Evolutionary conservation across 148 eudicot genomes (phyloP), one percentile per base, ranked within the genome.

Genomic region (Silene conica): DNA sequence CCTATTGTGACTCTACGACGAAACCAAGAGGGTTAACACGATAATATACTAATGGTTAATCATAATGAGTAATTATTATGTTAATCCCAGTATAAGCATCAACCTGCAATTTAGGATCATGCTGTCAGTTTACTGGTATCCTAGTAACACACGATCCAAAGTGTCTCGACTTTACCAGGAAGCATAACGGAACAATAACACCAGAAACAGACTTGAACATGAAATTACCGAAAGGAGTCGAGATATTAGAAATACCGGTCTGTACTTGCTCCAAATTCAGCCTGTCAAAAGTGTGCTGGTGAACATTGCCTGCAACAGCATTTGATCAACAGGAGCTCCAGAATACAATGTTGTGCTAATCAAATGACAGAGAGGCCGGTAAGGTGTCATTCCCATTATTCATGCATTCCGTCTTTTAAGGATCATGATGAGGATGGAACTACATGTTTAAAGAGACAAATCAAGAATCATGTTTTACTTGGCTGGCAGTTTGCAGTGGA

Each of bases 401-500:
- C 65, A 54, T 34, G 65, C 21, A 43, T 15, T 16, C 45, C 34
- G 57, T n/a, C 22, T 68, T 20, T 22, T 68, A 45, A 4, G 28
- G 71, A 20, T 48, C 9, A 68, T 41, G 54, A 61, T 54, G 31
- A 21, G 8, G 34, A 41, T 8, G 28, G 8, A 8, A 12, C 0
- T 11, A 11, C 9, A 11, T 48, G 54, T 48, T 13, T 3, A 48
- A 3, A 11, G 16, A 15, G 55, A 38, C 16, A 50, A 50, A 50
- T 50, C 48, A 41, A 6, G 10, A 52, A 19, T 55, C 43, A 3
- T 50, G 14, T n/a, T 22, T 31, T 63, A 16, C 65, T 26, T 69
- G 25, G 78, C 75, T 81, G 80, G 75, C 70, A 55, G 31, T 69
- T 70, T 81, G 72, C 68, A 74, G 23, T 45, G 46, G 72, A 63